These are phyloP conservation scores for Phialemoniopsis sp. DNA, from an alignment of 2,329 filamentous ascomycete genomes.

Conservation along the genomic window DNA sequence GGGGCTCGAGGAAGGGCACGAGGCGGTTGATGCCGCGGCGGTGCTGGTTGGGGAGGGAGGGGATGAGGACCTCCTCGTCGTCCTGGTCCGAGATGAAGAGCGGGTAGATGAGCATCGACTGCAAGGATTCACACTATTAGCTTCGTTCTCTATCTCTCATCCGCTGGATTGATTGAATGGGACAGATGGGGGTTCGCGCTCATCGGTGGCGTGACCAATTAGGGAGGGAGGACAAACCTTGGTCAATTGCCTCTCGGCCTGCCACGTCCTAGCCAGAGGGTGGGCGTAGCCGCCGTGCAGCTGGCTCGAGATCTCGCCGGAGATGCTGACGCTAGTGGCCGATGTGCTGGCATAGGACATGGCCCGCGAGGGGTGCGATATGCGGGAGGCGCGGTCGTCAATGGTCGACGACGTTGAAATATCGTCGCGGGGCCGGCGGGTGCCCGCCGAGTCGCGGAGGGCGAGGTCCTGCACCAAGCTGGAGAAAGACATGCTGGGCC, in stretches of 20 bases:
- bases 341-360: constrained; percentile 64
- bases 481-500: constrained; percentile 57
- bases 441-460: constrained; percentile 46
- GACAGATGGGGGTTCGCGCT: neutral
- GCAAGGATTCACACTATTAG: constrained; percentile 3
- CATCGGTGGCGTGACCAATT: too few species aligned
- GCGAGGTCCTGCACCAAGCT: constrained; percentile 63
- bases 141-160: too few species aligned
- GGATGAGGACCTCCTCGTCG: constrained; percentile 86
- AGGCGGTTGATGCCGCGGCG: constrained; percentile 85
- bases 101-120: constrained; percentile 99
- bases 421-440: constrained; percentile 41
- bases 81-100: constrained; percentile 94
- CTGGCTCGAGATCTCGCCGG: constrained; percentile 76
- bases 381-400: constrained; percentile 55
- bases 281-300: constrained; percentile 81
- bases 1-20: constrained; percentile 77
- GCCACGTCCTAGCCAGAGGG: constrained; percentile 75
- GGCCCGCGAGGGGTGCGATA: constrained; percentile 58
- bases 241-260: constrained; percentile 78
- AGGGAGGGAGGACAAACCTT: constrained; percentile 59
- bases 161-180: too few species aligned
- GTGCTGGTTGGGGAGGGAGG: constrained; percentile 85
- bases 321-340: constrained; percentile 65
- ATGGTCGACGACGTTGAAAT: constrained; percentile 48